phyloP scores from a whole-genome alignment of 352 stramenopile species.

The Globisporangium perplexum region DNA sequence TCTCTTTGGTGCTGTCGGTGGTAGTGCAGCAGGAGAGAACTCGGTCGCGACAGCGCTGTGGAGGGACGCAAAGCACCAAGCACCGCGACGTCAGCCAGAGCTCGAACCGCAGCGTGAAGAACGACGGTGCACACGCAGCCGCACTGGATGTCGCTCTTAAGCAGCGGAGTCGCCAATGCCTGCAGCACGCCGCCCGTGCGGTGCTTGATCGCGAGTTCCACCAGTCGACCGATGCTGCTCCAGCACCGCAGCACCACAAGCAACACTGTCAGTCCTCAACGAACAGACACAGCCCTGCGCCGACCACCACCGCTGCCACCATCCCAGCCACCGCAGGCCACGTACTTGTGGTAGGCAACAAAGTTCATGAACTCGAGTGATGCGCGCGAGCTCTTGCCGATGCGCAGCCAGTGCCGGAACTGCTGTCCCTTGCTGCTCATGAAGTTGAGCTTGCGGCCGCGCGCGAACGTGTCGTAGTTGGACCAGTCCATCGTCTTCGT shows the following conservation, averaged over 20 bases:
- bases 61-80: background rate
- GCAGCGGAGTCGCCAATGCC: conserved; percentile 36
- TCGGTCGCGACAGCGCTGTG: conserved; percentile 6
- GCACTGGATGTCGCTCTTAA: conserved; percentile 62
- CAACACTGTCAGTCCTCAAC: background rate
- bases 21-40: background rate
- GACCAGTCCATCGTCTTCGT: conserved; percentile 80
- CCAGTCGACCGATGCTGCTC: conserved; percentile 71
- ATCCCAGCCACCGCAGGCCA: background rate
- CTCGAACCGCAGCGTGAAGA: background rate
- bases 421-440: conserved; percentile 64
- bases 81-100: background rate
- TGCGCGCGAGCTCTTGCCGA: conserved; percentile 60
- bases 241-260: background rate
- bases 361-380: conserved; percentile 86
- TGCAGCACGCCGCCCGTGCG: conserved; percentile 50
- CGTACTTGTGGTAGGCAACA: conserved; percentile 80
- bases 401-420: conserved; percentile 65
- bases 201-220: conserved; percentile 78
- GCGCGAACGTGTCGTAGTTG: conserved; percentile 77
- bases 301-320: background rate
- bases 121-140: conserved; percentile 8
- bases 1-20: background rate
- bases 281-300: background rate
- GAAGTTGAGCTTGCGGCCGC: conserved; percentile 77